Evolutionary conservation across 2,329 filamentous ascomycete species (phyloP).

Genomic region (Colletotrichum simmondsii): DNA sequence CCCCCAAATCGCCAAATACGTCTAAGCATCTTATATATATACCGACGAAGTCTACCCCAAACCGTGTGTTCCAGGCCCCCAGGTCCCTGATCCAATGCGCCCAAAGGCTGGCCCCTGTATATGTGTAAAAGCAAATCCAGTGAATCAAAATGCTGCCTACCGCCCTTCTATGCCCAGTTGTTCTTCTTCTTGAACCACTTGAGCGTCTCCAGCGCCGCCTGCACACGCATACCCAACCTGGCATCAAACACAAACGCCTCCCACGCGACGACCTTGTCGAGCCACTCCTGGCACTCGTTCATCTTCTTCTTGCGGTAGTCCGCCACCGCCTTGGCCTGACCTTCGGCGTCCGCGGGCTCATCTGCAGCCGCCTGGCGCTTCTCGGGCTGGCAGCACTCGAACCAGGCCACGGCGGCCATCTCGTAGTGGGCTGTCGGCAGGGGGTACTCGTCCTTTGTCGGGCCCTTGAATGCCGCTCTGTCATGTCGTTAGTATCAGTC

Average conservation of each 20-base stretch:
- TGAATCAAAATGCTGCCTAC: not conserved
- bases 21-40: constrained; percentile 4
- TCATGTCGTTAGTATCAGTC: not conserved
- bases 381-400: constrained; percentile 63
- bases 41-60: constrained; percentile 4
- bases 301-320: constrained; percentile 59
- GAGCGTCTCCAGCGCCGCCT: constrained; percentile 75
- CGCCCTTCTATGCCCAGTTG: constrained; percentile 32
- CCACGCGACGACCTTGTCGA: constrained; percentile 77
- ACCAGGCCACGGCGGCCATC: constrained; percentile 84
- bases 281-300: constrained; percentile 70
- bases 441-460: constrained; percentile 75
- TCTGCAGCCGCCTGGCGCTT: constrained; percentile 35
- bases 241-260: constrained; percentile 79
- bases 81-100: constrained; percentile 3
- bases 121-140: not conserved
- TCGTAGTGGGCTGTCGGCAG: constrained; percentile 86
- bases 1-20: constrained; percentile 4
- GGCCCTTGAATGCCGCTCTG: constrained; percentile 67
- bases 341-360: constrained; percentile 45
- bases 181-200: constrained; percentile 62
- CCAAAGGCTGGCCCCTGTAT: not conserved
- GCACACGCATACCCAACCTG: constrained; percentile 78
- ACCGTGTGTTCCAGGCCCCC: not conserved
- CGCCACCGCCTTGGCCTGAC: constrained; percentile 42